These are phyloP conservation scores for Blastocrithidia nonstop DNA, from an alignment of 208 protist genomes.

Conservation along the genomic window DNA sequence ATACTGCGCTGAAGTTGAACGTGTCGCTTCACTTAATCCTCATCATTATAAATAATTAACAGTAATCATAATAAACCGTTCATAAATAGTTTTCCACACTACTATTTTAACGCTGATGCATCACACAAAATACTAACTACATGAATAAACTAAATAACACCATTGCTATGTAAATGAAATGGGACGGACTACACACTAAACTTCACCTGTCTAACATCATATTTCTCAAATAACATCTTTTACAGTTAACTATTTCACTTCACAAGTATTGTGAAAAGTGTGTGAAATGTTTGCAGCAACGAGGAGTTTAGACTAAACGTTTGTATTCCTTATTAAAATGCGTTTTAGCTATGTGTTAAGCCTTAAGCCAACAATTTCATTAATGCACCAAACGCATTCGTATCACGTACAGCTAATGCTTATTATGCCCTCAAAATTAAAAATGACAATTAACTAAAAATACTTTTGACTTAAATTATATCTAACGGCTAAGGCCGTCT, in stretches of 20 bases:
- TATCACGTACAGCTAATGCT: conserved; percentile 48
- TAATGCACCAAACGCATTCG: conserved; percentile 56
- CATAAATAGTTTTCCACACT: conserved; percentile 64
- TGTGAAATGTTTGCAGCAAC: conserved; percentile 53
- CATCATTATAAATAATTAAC: conserved; percentile 29
- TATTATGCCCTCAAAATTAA: conserved; percentile 73
- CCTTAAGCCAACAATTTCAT: conserved; percentile 75
- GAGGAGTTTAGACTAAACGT: conserved; percentile 32
- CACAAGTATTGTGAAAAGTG: conserved; percentile 48
- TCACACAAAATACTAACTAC: conserved; percentile 72
- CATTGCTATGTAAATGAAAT: conserved; percentile 43
- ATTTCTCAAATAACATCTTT: too few relatives aligned
- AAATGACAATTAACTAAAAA: conserved; percentile 65
- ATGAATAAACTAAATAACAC: conserved; percentile 63
- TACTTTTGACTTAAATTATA: conserved; percentile 59
- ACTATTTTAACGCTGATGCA: conserved; percentile 58
- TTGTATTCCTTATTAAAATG: conserved; percentile 59
- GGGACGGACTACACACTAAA: too few relatives aligned
- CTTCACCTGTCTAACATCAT: too few relatives aligned
- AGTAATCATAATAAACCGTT: conserved; percentile 37
- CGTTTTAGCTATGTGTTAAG: conserved; percentile 45
- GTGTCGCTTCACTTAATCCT: conserved; percentile 18
- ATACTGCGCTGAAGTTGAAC: conserved; percentile 56
- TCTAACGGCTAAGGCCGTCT: conserved; percentile 61
- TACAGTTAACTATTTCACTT: conserved; percentile 28